Base-by-base conservation (phyloP, 495 filamentous ascomycete species). In the Darksidea phi region DNA sequence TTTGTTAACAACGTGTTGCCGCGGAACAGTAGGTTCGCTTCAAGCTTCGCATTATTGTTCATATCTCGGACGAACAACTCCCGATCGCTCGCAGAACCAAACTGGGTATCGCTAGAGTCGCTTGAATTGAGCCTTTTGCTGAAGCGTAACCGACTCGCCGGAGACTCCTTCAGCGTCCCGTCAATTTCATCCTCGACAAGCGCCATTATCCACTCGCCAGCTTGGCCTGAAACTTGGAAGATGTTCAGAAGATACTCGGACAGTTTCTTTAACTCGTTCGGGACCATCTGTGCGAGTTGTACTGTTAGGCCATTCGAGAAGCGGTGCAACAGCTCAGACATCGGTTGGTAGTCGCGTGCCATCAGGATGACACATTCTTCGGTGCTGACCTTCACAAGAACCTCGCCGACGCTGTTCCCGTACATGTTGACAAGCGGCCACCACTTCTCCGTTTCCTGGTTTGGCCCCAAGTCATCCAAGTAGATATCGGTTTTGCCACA, bases 121-220 rank as follows among this genome's bases (percentile, higher is more conserved):
- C 87, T 89, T 1, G 88, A 91, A 62, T 88, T 88, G 38, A 95
- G 80, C 12, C 91, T 82, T 46, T 82, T 80, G 57, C 83, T 88
- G 74, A 91, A 94, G 7, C 91, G 80, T 24, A 90, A 76, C 46
- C 88, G 83, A 60, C 81, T 86, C 51, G 86, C 78, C 1, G 83
- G 79, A 13, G 80, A 77, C 66, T 96, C 91, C 71, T 86, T 95
- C 59, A 88, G 84, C 10, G 92, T 82, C 7, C 90, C 93, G 69
- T 97, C 94, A 54, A 99, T 97, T 72, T 99, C 94, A 65, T 96
- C 91, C 70, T 99, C 95, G 11, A 95, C 89, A 50, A 99, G 78
- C 1, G 88, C 84, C 75, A 90, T 94, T 25, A 99, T 81, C 94
- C 94, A 99, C 50, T 96, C 90, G 37, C 81, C 84, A 12, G 89